A percentile compares a stretch with the other conserved stretches of the same genome.
phyloP scores from a whole-genome alignment of 2,329 filamentous ascomycete genomes.

The Tolypocladium inflatum region DNA sequence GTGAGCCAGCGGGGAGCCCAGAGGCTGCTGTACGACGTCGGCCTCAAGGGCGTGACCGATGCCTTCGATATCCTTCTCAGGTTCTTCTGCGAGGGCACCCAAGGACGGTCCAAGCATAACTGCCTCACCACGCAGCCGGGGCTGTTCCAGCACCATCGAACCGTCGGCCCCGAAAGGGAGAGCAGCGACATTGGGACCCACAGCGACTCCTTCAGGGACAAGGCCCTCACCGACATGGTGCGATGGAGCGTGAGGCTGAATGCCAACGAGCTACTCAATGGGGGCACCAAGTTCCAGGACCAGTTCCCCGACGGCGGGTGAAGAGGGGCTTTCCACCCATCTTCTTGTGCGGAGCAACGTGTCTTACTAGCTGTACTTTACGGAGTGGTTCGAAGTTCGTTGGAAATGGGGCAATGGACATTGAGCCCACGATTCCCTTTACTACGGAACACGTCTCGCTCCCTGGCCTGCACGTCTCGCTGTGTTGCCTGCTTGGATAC shows the following conservation, averaged over 20 bases:
- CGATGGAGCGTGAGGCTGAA: slow-evolving; percentile 32
- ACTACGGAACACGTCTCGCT: background rate
- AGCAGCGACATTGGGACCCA: slow-evolving; percentile 28
- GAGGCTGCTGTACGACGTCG: slow-evolving; percentile 31
- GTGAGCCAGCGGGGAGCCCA: slow-evolving; percentile 34
- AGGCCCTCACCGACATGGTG: slow-evolving; percentile 22
- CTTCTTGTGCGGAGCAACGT: background rate
- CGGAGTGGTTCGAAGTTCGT: background rate
- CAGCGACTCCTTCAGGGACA: slow-evolving; percentile 17
- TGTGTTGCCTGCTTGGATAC: too few species aligned
- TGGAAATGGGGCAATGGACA: background rate
- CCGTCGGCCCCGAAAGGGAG: slow-evolving; percentile 21
- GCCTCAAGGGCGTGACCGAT: slow-evolving; percentile 26
- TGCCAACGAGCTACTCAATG: slow-evolving; percentile 25
- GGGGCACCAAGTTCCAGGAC: slow-evolving; percentile 18
- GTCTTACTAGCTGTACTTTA: background rate
- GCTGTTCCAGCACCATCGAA: slow-evolving; percentile 36
- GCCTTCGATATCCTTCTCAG: slow-evolving; percentile 35
- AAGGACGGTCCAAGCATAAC: slow-evolving; percentile 22
- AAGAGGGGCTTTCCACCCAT: background rate
- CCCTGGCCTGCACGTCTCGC: too few species aligned
- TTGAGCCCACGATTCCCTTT: background rate
- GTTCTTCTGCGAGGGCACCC: slow-evolving; percentile 32
- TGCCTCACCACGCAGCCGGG: slow-evolving; percentile 31
- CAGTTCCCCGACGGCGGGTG: slow-evolving; percentile 2